phyloP scores from a whole-genome alignment of 805 yeast genomes.

The Ogataea populi-albae region DNA sequence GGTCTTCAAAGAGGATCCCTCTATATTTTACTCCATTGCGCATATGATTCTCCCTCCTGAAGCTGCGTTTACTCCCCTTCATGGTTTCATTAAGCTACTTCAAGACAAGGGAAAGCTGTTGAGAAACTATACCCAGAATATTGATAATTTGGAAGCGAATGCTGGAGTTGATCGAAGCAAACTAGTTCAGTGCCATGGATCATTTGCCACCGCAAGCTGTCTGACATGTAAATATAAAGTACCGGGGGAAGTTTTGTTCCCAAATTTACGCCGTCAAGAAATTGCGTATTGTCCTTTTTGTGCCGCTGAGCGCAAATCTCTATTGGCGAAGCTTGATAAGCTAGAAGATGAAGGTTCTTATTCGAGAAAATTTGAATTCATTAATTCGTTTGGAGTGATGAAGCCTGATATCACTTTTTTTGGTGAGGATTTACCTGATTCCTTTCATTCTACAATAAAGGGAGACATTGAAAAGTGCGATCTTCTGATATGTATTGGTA shows the following conservation, averaged over 20 bases:
- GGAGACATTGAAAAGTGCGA: conserved; percentile 71
- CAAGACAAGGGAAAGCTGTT: conserved; percentile 75
- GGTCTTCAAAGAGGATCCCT: conserved; percentile 72
- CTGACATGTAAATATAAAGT: conserved; percentile 66
- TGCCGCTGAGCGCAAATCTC: conserved; percentile 37
- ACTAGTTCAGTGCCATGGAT: conserved; percentile 88
- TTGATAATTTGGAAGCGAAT: conserved; percentile 79
- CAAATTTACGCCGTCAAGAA: conserved; percentile 53
- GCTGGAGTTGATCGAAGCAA: conserved; percentile 70
- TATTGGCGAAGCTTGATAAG: conserved; percentile 28
- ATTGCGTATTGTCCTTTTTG: conserved; percentile 77
- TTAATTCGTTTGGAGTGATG: conserved; percentile 70
- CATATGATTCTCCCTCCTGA: conserved; percentile 79
- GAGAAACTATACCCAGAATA: conserved; percentile 87
- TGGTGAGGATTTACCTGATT: conserved; percentile 76
- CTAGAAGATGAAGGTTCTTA: conserved; percentile 31
- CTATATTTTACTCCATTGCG: conserved; percentile 82
- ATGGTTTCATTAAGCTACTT: conserved; percentile 69
- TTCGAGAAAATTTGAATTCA: conserved; percentile 28
- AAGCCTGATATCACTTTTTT: conserved; percentile 93
- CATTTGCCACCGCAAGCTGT: conserved; percentile 86
- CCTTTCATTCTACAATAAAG: conserved; percentile 57
- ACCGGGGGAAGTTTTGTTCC: conserved; percentile 63
- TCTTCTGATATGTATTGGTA: conserved; percentile 79
- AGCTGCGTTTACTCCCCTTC: conserved; percentile 67